A percentile compares a stretch with the other conserved stretches of the same genome.
Evolutionary conservation across 2,329 filamentous ascomycete species (phyloP).

Genomic region (Sclerotinia trifoliorum): DNA sequence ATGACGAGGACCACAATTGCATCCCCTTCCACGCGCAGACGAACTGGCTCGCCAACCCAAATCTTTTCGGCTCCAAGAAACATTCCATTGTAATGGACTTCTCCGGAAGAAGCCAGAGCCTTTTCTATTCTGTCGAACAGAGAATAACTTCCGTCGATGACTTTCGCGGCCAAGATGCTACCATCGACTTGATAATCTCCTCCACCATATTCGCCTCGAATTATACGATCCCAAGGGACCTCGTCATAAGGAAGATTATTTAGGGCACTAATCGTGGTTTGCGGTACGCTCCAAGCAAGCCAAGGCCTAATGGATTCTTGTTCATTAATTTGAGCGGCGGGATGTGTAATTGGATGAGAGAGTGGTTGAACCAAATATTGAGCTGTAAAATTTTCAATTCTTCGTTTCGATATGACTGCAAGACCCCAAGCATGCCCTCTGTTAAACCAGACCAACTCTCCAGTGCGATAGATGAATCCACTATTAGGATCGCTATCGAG

Average conservation of each 20-base stretch:
- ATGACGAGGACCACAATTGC: constrained; percentile 49
- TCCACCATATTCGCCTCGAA: constrained; percentile 43
- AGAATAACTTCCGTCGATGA: constrained; percentile 55
- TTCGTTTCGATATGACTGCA: constrained; percentile 50
- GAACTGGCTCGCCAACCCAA: constrained; percentile 57
- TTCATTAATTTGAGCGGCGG: constrained; percentile 45
- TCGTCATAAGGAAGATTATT: constrained; percentile 47
- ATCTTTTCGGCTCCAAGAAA: constrained; percentile 59
- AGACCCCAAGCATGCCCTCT: constrained; percentile 53
- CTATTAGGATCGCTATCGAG: constrained; percentile 47
- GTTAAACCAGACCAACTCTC: constrained; percentile 57
- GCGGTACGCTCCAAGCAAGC: constrained; percentile 57
- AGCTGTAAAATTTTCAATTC: constrained; percentile 39
- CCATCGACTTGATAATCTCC: constrained; percentile 55
- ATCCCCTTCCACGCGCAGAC: constrained; percentile 46
- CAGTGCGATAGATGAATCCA: constrained; percentile 51
- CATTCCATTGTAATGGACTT: constrained; percentile 51
- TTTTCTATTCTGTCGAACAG: constrained; percentile 49
- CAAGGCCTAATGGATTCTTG: constrained; percentile 52
- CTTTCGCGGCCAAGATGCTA: constrained; percentile 56
- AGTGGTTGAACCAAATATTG: constrained; percentile 50
- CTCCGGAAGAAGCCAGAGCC: constrained; percentile 41
- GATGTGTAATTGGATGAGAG: constrained; percentile 46
- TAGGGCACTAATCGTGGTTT: constrained; percentile 48
- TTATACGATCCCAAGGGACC: constrained; percentile 50